A percentile compares a stretch with the other conserved stretches of the same genome.
Evolutionary conservation across 176 grass and related monocot species (phyloP).

Genomic region (Triticum dicoccoides): DNA sequence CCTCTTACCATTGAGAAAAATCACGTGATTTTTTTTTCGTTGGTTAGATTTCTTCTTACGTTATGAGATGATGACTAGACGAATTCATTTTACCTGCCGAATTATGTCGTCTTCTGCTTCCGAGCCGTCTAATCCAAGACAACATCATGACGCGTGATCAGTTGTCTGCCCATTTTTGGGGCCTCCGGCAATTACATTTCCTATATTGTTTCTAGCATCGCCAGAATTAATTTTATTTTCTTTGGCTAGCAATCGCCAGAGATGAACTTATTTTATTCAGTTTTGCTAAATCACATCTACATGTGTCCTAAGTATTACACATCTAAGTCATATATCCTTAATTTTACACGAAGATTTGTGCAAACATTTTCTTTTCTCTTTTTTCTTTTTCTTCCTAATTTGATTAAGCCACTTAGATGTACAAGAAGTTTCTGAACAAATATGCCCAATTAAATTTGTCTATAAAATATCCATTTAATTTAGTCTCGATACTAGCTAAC

Average conservation of each 20-base stretch:
- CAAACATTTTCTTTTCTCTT: no score
- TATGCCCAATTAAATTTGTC: background rate
- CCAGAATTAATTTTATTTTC: no score
- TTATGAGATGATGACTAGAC: conserved; percentile 12
- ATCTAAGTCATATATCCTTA: no score
- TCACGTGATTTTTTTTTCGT: background rate
- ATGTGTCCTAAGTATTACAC: no score
- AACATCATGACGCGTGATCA: conserved; percentile 37
- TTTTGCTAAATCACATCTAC: no score
- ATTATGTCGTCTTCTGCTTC: background rate
- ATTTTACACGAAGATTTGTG: no score
- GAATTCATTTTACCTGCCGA: background rate
- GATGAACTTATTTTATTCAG: no score
- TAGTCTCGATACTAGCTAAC: background rate
- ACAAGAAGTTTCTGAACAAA: background rate
- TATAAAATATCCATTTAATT: background rate
- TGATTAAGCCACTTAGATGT: no score
- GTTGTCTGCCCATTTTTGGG: background rate
- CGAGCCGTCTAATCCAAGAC: conserved; percentile 32
- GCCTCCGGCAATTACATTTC: background rate
- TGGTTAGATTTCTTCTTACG: background rate
- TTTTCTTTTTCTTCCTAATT: no score
- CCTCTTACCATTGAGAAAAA: background rate
- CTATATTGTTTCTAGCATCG: background rate
- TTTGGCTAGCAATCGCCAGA: no score